Conservation (phyloP, 2,329 filamentous ascomycete genomes). For the Paracoccidioides lutzii region DNA sequence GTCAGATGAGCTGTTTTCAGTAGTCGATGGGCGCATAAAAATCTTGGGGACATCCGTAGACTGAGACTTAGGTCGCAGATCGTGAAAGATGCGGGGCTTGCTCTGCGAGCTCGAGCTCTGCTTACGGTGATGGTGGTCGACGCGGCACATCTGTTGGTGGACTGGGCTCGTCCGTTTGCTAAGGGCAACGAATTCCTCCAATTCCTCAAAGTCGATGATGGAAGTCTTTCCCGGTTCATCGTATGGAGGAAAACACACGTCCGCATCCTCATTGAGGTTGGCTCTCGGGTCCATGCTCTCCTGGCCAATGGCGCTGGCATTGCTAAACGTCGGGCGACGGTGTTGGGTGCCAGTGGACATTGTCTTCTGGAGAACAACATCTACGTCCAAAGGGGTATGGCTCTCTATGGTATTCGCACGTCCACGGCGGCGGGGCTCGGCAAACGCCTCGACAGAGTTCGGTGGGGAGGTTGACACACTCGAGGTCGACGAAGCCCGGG, state of each 20-base stretch:
- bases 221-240: conserved; percentile 66
- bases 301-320: conserved; percentile 44
- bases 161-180: conserved; percentile 36
- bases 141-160: not conserved
- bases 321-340: conserved; percentile 47
- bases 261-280: conserved; percentile 49
- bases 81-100: conserved; percentile 46
- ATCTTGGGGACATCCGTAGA: conserved; percentile 23
- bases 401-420: conserved; percentile 57
- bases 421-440: conserved; percentile 73
- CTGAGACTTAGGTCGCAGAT: conserved; percentile 38
- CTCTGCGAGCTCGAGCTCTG: conserved; percentile 39
- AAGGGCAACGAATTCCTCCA: conserved; percentile 78
- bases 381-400: conserved; percentile 40
- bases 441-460: conserved; percentile 96
- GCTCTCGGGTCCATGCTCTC: conserved; percentile 24
- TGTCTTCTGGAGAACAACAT: conserved; percentile 54
- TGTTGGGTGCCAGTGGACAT: conserved; percentile 53
- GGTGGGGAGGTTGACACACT: conserved; percentile 71
- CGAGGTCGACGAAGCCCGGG: conserved; percentile 38
- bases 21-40: conserved; percentile 17
- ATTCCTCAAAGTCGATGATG: conserved; percentile 79
- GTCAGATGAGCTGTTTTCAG: conserved; percentile 18
- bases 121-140: conserved; percentile 18
- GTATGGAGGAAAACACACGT: conserved; percentile 77